These are phyloP conservation scores for Ciborinia camelliae DNA, from an alignment of 2,329 filamentous ascomycete species.

Conservation along the genomic window DNA sequence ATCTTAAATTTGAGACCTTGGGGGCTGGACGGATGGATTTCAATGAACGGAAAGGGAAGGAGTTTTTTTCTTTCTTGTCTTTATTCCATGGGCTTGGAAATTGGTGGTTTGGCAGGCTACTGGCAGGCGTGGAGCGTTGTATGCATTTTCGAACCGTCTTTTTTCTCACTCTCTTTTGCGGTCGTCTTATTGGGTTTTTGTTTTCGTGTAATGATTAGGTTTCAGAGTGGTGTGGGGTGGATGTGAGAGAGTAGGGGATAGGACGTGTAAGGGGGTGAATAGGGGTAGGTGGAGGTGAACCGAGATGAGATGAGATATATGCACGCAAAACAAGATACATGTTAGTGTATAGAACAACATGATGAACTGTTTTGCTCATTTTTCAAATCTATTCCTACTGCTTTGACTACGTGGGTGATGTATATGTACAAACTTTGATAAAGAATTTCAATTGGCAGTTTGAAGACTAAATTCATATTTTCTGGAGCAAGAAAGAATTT, in stretches of 20 bases:
- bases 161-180: constrained; percentile 17
- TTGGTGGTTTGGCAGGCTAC: constrained; percentile 19
- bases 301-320: constrained; percentile 12
- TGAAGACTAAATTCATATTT: too few species aligned
- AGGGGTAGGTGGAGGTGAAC: not conserved
- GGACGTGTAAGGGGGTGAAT: not conserved
- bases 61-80: constrained; percentile 20
- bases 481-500: too few species aligned
- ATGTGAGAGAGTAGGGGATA: not conserved
- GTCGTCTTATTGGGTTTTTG: constrained; percentile 14
- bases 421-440: not conserved
- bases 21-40: constrained; percentile 5
- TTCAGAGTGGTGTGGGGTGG: constrained; percentile 1
- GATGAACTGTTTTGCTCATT: constrained; percentile 8
- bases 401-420: not conserved
- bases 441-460: not conserved
- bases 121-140: constrained; percentile 20
- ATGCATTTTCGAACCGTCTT: constrained; percentile 18
- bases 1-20: constrained; percentile 11
- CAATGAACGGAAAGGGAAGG: constrained; percentile 15
- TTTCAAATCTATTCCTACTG: not conserved
- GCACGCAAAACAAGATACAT: constrained; percentile 11
- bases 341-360: constrained; percentile 15
- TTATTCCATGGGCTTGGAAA: constrained; percentile 22
- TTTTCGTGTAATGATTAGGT: constrained; percentile 20